phyloP scores from a whole-genome alignment of 1,284 basidiomycete genomes.

The Hymenochaete sp. region DNA sequence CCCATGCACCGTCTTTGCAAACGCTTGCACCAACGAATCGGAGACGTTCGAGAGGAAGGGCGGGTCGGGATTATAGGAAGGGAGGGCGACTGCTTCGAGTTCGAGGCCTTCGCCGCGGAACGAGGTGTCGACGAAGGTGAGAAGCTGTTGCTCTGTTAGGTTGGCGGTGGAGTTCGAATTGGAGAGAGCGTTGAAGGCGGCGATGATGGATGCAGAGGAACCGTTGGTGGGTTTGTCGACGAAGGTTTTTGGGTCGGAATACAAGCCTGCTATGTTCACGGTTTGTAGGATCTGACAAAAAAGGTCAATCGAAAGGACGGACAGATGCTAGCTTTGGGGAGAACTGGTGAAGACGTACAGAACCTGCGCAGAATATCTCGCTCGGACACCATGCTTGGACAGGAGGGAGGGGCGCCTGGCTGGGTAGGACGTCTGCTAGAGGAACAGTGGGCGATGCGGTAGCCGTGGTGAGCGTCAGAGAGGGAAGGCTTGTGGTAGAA shows the following conservation, averaged over 20 bases:
- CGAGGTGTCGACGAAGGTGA: constrained; percentile 66
- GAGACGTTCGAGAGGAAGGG: constrained; percentile 65
- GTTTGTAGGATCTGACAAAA: constrained; percentile 60
- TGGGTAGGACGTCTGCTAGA: constrained; percentile 47
- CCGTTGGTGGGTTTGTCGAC: constrained; percentile 83
- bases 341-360: too few species aligned
- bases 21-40: constrained; percentile 65
- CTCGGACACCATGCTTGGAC: constrained; percentile 73
- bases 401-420: constrained; percentile 63
- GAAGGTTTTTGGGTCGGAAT: constrained; percentile 80
- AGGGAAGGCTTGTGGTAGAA: constrained; percentile 24
- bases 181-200: constrained; percentile 35
- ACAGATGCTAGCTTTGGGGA: too few species aligned
- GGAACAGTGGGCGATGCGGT: constrained; percentile 57
- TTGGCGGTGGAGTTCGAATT: constrained; percentile 24
- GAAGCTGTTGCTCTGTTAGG: constrained; percentile 50
- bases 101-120: constrained; percentile 84
- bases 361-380: constrained; percentile 74
- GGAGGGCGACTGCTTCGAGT: constrained; percentile 53
- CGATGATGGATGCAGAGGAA: constrained; percentile 58
- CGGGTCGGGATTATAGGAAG: constrained; percentile 58
- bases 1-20: constrained; percentile 67
- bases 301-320: background rate
- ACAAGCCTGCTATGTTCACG: constrained; percentile 72
- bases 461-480: constrained; percentile 45